Evolutionary conservation across 2,329 filamentous ascomycete genomes (phyloP).

Genomic region (Colletotrichum endophyticum): DNA sequence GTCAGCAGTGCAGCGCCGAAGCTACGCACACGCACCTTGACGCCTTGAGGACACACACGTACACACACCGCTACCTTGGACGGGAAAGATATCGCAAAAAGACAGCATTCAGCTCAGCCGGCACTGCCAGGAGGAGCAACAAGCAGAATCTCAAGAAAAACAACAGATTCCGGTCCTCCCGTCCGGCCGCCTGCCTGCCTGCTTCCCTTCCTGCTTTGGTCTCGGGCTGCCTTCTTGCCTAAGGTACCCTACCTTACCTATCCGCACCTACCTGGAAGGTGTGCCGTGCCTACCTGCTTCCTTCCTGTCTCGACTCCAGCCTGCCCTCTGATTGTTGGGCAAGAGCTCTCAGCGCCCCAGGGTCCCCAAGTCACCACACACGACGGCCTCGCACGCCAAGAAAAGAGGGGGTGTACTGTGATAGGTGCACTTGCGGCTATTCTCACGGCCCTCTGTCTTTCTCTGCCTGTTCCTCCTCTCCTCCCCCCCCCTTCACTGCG

Average conservation of each 20-base stretch:
- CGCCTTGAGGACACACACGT: neutral
- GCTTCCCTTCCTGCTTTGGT: neutral
- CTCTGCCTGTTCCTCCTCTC: neutral
- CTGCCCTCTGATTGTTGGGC: slow-evolving; percentile 1
- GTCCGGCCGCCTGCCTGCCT: neutral
- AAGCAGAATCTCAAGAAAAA: neutral
- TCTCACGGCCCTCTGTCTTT: neutral
- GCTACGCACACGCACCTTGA: neutral
- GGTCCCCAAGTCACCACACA: neutral
- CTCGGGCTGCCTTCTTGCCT: neutral
- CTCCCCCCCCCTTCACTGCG: neutral
- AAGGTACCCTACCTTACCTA: neutral
- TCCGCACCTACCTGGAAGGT: neutral
- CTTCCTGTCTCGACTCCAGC: neutral
- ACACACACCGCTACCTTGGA: neutral
- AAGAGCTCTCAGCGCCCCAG: neutral
- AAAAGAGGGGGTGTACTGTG: slow-evolving; percentile 6
- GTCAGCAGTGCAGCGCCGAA: neutral
- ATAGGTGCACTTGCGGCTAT: neutral
- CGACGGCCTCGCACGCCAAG: neutral
- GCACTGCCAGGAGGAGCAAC: neutral
- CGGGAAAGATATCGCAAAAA: neutral
- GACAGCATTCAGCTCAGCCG: neutral
- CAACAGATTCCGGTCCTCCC: neutral
- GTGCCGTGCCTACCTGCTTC: neutral